Evolutionary conservation across 2,329 filamentous ascomycete genomes (phyloP).

Genomic region (Colletotrichum camelliae): DNA sequence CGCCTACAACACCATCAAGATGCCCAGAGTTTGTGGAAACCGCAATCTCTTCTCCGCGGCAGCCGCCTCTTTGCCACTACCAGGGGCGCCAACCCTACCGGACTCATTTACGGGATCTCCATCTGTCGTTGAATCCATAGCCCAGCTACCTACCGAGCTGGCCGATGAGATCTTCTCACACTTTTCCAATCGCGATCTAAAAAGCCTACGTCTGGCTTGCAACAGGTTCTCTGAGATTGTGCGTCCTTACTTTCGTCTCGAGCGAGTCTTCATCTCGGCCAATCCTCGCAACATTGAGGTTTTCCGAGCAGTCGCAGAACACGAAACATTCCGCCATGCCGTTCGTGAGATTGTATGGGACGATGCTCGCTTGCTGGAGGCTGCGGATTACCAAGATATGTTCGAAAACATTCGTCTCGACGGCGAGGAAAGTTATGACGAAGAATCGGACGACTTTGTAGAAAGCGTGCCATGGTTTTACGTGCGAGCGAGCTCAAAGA

Average conservation of each 20-base stretch:
- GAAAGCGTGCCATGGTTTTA: not conserved
- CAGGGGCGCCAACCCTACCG: not conserved
- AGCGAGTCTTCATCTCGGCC: conserved; percentile 43
- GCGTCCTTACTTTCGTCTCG: not conserved
- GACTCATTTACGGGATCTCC: not conserved
- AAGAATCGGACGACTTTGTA: not conserved
- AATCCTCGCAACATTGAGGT: conserved; percentile 42
- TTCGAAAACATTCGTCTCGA: not conserved
- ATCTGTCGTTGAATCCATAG: not conserved
- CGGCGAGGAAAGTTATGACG: not conserved
- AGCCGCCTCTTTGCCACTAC: not conserved
- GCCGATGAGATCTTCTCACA: not conserved
- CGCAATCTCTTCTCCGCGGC: not conserved
- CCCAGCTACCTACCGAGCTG: not conserved
- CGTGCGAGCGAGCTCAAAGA: not conserved
- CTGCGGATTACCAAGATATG: not conserved
- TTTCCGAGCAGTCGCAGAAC: conserved; percentile 38
- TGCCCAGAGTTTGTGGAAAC: not conserved
- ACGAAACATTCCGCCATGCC: conserved; percentile 33
- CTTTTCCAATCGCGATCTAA: not conserved
- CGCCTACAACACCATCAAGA: not conserved
- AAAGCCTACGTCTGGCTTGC: not conserved
- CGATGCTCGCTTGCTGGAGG: conserved; percentile 25
- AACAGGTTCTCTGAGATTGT: not conserved
- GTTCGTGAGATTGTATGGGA: conserved; percentile 46